A percentile compares a stretch with the other conserved stretches of the same genome.
These are phyloP conservation scores for Boletus edulis DNA, from an alignment of 768 basidiomycete genomes.

Conservation along the genomic window DNA sequence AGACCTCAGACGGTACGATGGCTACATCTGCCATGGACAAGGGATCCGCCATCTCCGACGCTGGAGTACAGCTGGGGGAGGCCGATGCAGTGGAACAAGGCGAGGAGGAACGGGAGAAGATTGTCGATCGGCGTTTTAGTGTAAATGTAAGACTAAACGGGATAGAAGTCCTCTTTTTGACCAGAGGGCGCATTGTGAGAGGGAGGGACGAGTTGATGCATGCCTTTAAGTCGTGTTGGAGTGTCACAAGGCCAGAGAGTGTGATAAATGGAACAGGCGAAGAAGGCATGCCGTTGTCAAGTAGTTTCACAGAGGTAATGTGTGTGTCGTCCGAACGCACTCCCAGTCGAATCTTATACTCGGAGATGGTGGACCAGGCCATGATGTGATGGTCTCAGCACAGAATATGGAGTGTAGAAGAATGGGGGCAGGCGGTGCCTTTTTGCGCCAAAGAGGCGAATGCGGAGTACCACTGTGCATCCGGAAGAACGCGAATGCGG, in stretches of 20 bases:
- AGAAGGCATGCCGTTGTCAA: constrained; percentile 22
- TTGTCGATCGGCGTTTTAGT: constrained; percentile 26
- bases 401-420: constrained; percentile 10
- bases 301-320: constrained; percentile 16
- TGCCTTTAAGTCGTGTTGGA: constrained; percentile 30
- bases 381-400: constrained; percentile 18
- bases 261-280: constrained; percentile 27
- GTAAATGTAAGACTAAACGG: constrained; percentile 13
- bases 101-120: constrained; percentile 21
- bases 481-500: constrained; percentile 10
- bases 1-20: background rate
- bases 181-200: constrained; percentile 23
- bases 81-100: background rate
- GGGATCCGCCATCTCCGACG: constrained; percentile 23
- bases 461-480: constrained; percentile 6
- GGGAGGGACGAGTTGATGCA: constrained; percentile 25
- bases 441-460: constrained; percentile 16
- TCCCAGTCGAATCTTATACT: constrained; percentile 18
- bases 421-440: background rate
- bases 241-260: constrained; percentile 26
- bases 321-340: constrained; percentile 11
- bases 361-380: constrained; percentile 13
- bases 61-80: constrained; percentile 13
- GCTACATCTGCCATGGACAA: constrained; percentile 1
- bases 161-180: constrained; percentile 28